These are phyloP conservation scores for Wickerhamiella shivajii DNA, from an alignment of 805 yeast species.

Conservation along the genomic window DNA sequence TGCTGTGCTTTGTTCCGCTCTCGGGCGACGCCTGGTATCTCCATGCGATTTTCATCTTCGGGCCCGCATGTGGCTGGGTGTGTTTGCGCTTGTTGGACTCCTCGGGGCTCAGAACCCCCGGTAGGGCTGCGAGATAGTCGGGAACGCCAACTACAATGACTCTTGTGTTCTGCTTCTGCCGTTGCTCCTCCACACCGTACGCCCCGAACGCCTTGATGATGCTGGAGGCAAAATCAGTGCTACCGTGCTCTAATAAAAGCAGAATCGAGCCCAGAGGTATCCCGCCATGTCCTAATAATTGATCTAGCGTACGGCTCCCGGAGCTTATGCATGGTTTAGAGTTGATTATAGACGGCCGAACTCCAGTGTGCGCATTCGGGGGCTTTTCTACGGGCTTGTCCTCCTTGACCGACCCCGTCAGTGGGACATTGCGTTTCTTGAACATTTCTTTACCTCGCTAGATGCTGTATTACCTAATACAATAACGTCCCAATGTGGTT, in stretches of 20 bases:
- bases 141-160: conserved; percentile 16
- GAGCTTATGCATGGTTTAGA: conserved; percentile 69
- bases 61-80: conserved; percentile 53
- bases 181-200: conserved; percentile 51
- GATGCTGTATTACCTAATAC: too few relatives aligned
- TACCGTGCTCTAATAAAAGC: conserved; percentile 63
- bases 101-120: conserved; percentile 45
- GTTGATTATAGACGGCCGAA: conserved; percentile 62
- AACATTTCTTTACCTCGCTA: too few relatives aligned
- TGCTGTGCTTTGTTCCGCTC: conserved; percentile 13
- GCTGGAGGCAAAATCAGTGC: conserved; percentile 74
- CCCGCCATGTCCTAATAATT: conserved; percentile 65
- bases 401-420: conserved; percentile 6
- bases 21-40: conserved; percentile 43
- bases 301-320: conserved; percentile 66
- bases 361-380: conserved; percentile 35
- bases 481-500: too few relatives aligned
- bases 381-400: not conserved
- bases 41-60: conserved; percentile 79
- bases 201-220: conserved; percentile 55
- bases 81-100: conserved; percentile 15
- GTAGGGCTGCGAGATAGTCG: conserved; percentile 23
- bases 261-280: conserved; percentile 63
- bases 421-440: conserved; percentile 8
- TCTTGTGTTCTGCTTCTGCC: conserved; percentile 27